Base-by-base conservation (phyloP, 2,329 filamentous ascomycete genomes). In the Zymoseptoria crescenta region DNA sequence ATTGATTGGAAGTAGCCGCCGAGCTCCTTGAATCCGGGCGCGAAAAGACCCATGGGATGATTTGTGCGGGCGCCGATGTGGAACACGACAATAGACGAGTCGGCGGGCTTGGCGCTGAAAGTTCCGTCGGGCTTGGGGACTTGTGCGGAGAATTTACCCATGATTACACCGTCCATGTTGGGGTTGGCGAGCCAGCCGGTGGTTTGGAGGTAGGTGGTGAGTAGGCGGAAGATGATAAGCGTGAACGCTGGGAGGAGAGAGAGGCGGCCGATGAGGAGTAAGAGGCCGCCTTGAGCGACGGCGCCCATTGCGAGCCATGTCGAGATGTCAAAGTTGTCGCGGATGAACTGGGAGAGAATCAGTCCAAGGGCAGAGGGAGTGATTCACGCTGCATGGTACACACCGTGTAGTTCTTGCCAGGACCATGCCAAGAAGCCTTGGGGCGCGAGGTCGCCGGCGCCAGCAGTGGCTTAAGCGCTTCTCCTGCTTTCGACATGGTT, bases 21-120 rank as follows among this genome's bases (percentile, higher is more conserved):
- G 0, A 80, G 65, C 19, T 78, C 71, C 24, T 69, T 69, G 57
- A 72, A 75, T 53, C 77, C 75, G 0, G 81, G 80, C 2, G 74
- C 71, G 20, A 83, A 67, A 8, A 77, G 50, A 3, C 82, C 81
- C 0, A 83, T 72, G 0, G 81, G 81, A 53, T 74, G 66, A 56
- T 72, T 71, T 57, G 54, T 62, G 8, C 68, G 58, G 10, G 71
- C 66, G 30, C 75, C 75, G 52, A 77, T 70, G 28, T 76, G 59
- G 60, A 78, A 72, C 49, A 77, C 73, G 19, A 72, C 72, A 9
- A 77, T 57, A 16, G 70, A 67, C 13, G 58, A 60, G 48, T 64
- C 60, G n/a, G 69, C 68, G 6, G 73, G 69, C 50, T 70, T 68
- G 16, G 62, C 59, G 52, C 69, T 66, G 57, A 68, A 69, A 6